phyloP scores from a whole-genome alignment of 306 rosid genomes.

The Vachellia pachyceras region DNA sequence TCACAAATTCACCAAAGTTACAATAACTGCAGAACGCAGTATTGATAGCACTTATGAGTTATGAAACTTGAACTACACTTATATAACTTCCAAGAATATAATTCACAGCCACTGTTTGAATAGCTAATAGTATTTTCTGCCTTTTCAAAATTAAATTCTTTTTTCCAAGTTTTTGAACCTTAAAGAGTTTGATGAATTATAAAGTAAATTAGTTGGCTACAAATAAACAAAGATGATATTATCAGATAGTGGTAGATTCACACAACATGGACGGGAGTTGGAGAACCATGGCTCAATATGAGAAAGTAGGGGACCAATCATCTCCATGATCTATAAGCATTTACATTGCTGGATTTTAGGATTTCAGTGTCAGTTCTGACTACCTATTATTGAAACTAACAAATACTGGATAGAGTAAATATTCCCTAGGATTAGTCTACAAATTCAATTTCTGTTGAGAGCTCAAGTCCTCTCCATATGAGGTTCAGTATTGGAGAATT shows the following conservation, averaged over 20 bases:
- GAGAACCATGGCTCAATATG: neutral
- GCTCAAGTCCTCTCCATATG: neutral
- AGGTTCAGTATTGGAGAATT: neutral
- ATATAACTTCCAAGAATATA: neutral
- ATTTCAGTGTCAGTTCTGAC: neutral
- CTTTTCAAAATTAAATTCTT: neutral
- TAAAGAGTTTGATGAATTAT: neutral
- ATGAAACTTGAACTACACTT: neutral
- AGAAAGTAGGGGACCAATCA: neutral
- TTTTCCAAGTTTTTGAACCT: neutral
- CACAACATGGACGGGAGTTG: neutral
- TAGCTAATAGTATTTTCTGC: neutral
- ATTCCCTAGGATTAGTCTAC: neutral
- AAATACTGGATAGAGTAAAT: neutral
- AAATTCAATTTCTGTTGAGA: neutral
- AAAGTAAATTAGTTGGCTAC: neutral
- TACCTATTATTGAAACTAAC: neutral
- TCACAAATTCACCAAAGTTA: too few species aligned
- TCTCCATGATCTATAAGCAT: neutral
- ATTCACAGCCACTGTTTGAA: neutral
- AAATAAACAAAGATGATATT: neutral
- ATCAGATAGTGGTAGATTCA: neutral
- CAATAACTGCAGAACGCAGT: neutral
- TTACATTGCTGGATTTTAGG: neutral
- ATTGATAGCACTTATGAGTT: neutral